phyloP scores from a whole-genome alignment of 1,284 basidiomycete genomes.

The Ganoderma sinense region DNA sequence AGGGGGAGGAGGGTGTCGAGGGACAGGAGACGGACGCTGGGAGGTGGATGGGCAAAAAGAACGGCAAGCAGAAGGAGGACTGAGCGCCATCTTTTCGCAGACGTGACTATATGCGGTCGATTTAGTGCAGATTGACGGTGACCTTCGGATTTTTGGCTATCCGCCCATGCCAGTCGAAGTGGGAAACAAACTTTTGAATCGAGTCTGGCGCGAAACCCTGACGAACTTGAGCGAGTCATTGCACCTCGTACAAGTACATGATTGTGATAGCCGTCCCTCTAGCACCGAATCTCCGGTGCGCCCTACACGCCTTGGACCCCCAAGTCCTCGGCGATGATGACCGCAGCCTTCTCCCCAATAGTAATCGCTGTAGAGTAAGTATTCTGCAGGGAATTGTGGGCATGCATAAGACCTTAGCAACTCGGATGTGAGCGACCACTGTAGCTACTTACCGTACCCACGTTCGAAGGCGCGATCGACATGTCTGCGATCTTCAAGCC shows the following conservation, averaged over 20 bases:
- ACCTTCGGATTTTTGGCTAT: neutral
- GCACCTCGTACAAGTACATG: neutral
- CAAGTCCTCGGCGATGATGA: conserved; percentile 54
- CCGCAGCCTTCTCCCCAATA: conserved; percentile 58
- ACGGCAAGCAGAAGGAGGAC: neutral
- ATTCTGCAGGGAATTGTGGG: conserved; percentile 39
- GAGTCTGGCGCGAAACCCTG: no score
- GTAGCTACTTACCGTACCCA: conserved; percentile 22
- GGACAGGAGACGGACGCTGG: neutral
- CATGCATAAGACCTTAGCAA: no score
- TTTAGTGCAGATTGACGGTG: neutral
- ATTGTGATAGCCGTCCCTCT: neutral
- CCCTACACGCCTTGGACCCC: conserved; percentile 26
- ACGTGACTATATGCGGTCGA: neutral
- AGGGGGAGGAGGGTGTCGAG: neutral
- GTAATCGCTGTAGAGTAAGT: conserved; percentile 57
- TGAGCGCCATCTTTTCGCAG: neutral
- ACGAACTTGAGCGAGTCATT: no score
- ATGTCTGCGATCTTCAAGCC: conserved; percentile 67
- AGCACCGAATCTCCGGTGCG: neutral
- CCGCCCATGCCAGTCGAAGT: neutral
- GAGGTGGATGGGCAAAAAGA: neutral
- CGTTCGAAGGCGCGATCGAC: conserved; percentile 45
- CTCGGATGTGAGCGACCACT: neutral
- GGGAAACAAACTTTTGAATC: neutral